Evolutionary conservation across 208 protist genomes (phyloP), one percentile per base, ranked within the genome.

Genomic region (Acanthamoeba castellanii): DNA sequence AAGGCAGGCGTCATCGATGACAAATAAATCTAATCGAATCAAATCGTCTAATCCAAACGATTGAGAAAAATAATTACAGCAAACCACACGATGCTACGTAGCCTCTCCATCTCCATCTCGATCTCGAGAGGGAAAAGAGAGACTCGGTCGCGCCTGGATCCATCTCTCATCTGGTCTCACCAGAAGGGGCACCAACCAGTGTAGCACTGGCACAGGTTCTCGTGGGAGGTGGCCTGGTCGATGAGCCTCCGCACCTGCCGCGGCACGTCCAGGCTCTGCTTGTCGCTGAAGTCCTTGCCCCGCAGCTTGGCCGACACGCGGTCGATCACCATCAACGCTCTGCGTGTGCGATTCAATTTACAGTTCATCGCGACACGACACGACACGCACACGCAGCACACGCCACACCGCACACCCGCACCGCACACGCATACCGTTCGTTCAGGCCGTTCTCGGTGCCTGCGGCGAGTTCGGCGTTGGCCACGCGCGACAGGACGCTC

Each of bases 171-270:
- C 37, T 42, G 37, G 37, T 42, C 37, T 94, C 57, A 94, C 91
- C 91, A 94, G 42, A 94, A 94, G 72, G 91, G 70, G 30, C 91
- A 99, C 99, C 99, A 99, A 42, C 99, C 99, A 45, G 99, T 96
- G 96, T 99, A 99, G 95, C 98, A 98, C 95, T 99, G 98, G 95
- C 99, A 99, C 45, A 99, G 96, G 96, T 99, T 99, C 94, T 99
- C 99, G 87, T 99, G 98, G 11, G 98, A 99, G 6, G 98, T 99
- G 0, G 99, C 99, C 96, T 99, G 98, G 32, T 98, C 96, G 95
- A 99, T 99, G 18, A 99, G 96, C 68, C 97, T 97, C 18, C 98
- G 72, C 27, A 99, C 99, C 94, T 98, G 97, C 27, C 91, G 81
- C 2, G 68, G 32, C 8, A 98, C 96, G 61, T 42, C 37, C 37